phyloP scores from a whole-genome alignment of 257 asterid species.

The Ilex aquifolium region DNA sequence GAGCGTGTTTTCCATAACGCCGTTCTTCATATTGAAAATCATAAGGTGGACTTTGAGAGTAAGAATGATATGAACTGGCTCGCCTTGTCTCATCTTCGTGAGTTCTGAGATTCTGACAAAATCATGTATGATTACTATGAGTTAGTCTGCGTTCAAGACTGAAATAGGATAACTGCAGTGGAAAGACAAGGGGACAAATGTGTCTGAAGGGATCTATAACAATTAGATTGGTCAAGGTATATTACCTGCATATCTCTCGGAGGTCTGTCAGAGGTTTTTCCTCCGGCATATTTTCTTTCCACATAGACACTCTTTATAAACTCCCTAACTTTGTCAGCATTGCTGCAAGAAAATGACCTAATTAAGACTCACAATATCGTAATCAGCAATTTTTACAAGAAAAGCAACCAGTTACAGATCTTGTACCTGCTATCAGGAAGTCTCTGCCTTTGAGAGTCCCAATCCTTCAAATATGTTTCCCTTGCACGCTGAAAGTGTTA shows the following conservation, averaged over 20 bases:
- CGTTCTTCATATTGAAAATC: slow-evolving; percentile 98
- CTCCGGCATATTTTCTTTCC: slow-evolving; percentile 51
- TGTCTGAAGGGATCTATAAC: slow-evolving; percentile 5
- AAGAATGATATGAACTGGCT: slow-evolving; percentile 96
- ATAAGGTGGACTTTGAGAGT: slow-evolving; percentile 96
- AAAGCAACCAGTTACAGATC: slow-evolving; percentile 4
- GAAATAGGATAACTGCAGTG: slow-evolving; percentile 10
- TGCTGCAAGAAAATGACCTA: slow-evolving; percentile 44
- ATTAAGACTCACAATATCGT: not conserved
- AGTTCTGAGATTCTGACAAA: slow-evolving; percentile 56
- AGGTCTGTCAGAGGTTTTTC: slow-evolving; percentile 58
- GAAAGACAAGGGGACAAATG: slow-evolving; percentile 8
- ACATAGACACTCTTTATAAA: slow-evolving; percentile 63
- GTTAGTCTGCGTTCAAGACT: slow-evolving; percentile 21
- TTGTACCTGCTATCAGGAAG: slow-evolving; percentile 74
- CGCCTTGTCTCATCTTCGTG: slow-evolving; percentile 73
- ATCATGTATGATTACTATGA: slow-evolving; percentile 13
- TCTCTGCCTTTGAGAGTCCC: slow-evolving; percentile 70
- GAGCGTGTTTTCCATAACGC: slow-evolving; percentile 68
- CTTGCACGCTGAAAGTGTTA: slow-evolving; percentile 76
- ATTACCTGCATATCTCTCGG: slow-evolving; percentile 82
- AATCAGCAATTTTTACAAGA: not conserved
- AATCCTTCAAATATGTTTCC: slow-evolving; percentile 61
- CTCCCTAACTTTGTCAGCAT: slow-evolving; percentile 71
- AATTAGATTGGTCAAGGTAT: slow-evolving; percentile 15